Percentiles rank a stretch among this genome's conserved stretches.
phyloP scores from a whole-genome alignment of 164 flowering plant species.

The Magnolia changhungtana region DNA sequence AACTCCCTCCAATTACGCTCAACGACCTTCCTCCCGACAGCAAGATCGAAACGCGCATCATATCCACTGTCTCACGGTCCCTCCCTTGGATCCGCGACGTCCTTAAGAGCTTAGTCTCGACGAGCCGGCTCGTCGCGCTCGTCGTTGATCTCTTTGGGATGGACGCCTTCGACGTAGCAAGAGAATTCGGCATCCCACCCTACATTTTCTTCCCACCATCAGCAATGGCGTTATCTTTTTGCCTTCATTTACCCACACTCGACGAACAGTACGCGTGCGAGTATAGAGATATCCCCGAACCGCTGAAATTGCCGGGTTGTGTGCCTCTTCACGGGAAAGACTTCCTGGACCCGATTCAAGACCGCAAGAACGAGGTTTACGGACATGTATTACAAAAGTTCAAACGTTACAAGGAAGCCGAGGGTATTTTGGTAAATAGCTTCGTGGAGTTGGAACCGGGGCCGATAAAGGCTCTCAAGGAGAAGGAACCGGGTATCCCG shows the following conservation, averaged over 20 bases:
- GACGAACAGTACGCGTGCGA: constrained; percentile 23
- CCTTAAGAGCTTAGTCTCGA: constrained; percentile 4
- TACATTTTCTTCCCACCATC: constrained; percentile 37
- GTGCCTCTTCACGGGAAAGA: constrained; percentile 28
- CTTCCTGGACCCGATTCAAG: constrained; percentile 23
- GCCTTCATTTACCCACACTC: constrained; percentile 27
- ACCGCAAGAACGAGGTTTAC: constrained; percentile 23
- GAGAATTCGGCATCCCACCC: constrained; percentile 23
- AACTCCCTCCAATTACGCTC: constrained; percentile 26
- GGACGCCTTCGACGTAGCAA: constrained; percentile 31
- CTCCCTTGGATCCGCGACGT: constrained; percentile 26
- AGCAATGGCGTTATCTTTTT: constrained; percentile 28
- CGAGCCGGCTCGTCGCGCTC: constrained; percentile 16
- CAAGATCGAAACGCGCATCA: constrained; percentile 24
- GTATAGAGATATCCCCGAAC: constrained; percentile 23
- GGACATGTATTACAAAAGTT: constrained; percentile 13
- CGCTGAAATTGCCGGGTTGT: constrained; percentile 30
- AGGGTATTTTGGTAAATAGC: constrained; percentile 27
- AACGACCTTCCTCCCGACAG: constrained; percentile 22
- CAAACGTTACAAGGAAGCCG: constrained; percentile 11
- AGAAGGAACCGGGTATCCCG: constrained; percentile 6
- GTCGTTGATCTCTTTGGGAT: constrained; percentile 40
- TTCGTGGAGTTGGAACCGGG: constrained; percentile 20
- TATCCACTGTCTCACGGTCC: constrained; percentile 24
- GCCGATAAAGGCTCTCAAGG: constrained; percentile 16